Conservation (phyloP, 2,329 filamentous ascomycete species). For the Cladosporium oxysporum region DNA sequence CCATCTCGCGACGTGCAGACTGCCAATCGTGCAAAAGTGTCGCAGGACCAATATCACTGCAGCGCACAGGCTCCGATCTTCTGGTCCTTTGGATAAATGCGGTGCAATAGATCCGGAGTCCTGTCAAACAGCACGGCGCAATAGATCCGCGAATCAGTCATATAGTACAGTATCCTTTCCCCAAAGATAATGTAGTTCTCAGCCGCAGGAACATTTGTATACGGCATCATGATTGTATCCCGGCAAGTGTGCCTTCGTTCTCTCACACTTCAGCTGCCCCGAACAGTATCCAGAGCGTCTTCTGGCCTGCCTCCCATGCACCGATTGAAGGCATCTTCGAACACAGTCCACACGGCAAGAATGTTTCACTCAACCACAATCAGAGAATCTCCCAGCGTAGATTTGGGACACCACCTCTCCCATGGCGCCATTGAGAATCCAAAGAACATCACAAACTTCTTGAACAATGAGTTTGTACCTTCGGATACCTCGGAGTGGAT, state of each 20-base stretch:
- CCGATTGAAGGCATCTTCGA: background rate
- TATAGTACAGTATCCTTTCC: background rate
- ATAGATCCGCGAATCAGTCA: background rate
- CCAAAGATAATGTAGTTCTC: no score
- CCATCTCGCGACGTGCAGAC: background rate
- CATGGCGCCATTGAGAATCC: slow-evolving; percentile 71
- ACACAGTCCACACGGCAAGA: background rate
- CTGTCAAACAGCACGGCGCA: no score
- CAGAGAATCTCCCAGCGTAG: background rate
- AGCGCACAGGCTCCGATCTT: background rate
- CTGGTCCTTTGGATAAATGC: background rate
- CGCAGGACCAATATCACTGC: background rate
- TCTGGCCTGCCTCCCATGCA: background rate
- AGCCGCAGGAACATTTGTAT: background rate
- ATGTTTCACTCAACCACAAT: background rate
- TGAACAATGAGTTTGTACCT: slow-evolving; percentile 75
- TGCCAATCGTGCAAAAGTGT: background rate
- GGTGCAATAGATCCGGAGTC: background rate
- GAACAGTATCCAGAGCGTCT: background rate
- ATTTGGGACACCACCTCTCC: slow-evolving; percentile 63
- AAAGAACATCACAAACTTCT: slow-evolving; percentile 74
- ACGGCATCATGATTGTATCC: background rate
- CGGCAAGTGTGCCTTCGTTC: background rate
- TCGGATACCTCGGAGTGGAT: slow-evolving; percentile 66
- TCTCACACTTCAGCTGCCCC: background rate